These are phyloP conservation scores for Kwoniella newhampshirensis DNA, from an alignment of 768 basidiomycete species.

Conservation along the genomic window DNA sequence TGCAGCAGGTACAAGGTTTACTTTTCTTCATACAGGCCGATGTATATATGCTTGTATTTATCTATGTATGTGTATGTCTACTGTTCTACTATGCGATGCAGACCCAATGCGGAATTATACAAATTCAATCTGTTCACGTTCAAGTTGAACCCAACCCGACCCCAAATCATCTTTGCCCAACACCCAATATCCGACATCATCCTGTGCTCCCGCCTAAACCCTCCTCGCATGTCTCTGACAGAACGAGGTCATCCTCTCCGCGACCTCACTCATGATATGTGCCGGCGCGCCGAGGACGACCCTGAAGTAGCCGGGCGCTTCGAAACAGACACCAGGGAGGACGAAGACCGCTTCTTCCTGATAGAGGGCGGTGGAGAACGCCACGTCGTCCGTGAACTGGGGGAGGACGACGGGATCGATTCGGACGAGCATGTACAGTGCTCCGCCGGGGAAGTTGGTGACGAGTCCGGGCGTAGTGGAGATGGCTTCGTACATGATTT, in stretches of 20 bases:
- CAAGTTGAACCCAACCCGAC: too few species aligned
- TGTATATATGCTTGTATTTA: too few species aligned
- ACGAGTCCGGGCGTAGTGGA: constrained; percentile 38
- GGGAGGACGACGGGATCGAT: constrained; percentile 37
- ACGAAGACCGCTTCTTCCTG: constrained; percentile 49
- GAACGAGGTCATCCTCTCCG: constrained; percentile 40
- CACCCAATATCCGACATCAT: too few species aligned
- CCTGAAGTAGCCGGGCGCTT: constrained; percentile 43
- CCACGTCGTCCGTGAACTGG: constrained; percentile 41
- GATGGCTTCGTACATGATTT: constrained; percentile 32
- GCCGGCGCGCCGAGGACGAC: constrained; percentile 44
- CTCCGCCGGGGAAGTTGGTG: constrained; percentile 34
- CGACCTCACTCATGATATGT: constrained; percentile 45
- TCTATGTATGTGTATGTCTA: too few species aligned
- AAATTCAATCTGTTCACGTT: too few species aligned
- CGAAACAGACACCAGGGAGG: constrained; percentile 48
- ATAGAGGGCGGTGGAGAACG: constrained; percentile 46
- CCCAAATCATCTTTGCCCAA: too few species aligned
- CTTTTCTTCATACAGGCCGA: too few species aligned
- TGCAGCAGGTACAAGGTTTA: too few species aligned
- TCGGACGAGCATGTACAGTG: constrained; percentile 47
- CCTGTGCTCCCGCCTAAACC: background rate
- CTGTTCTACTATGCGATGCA: too few species aligned
- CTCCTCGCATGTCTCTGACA: constrained; percentile 25
- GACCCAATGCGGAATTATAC: too few species aligned